Base-by-base conservation (phyloP, 192 early-diverging fungal species). In the Chytriomyces hyalinus region DNA sequence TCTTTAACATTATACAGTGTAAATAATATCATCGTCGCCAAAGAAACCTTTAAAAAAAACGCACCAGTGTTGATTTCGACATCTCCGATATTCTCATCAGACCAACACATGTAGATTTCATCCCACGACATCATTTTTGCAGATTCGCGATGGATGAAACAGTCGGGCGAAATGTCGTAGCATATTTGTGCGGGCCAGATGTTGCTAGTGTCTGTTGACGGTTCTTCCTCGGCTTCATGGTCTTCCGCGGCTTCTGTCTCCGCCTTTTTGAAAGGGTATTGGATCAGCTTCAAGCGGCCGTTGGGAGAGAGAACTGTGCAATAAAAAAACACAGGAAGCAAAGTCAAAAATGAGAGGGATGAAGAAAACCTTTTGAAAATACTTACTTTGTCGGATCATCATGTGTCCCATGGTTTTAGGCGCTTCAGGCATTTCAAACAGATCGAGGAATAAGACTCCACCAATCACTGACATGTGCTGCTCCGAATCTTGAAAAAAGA, bases 401-500 rank as follows among this genome's bases (percentile, higher is more conserved):
- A 86, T 86, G 6, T 50, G 43, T 28, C 84, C 83, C 2, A 87
- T 62, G 8, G 64, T 65, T 67, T 84, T 85, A 4, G 87, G 81
- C 49, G 75, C 76, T 51, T 89, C 87, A 24, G 87, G 85, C 80
- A 89, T 80, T 76, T 87, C 85, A 50, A 87, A 70, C 20, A 89
- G 62, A 75, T 89, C 87, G 59, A 89, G 74, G 36, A 70, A 67
- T 48, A 89, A 75, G 0, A 87, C 65, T 9, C 83, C 83, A 6
- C 87, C 85, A 68, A 87, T 77, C 9, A 78, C 51, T 11, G 83
- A 79, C 78, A 84, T 53, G 26, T 77, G 72, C 13, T 43, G 24
- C 5, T 75, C 74, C 3, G 51, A 67, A 11, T 73, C 63, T 48
- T 83, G 82, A 24, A 36, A 22, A 69, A 84, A 81, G 65, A 69